Evolutionary conservation across 371 early-diverging fungal genomes (phyloP).

Genomic region (Lichtheimia hyalospora): DNA sequence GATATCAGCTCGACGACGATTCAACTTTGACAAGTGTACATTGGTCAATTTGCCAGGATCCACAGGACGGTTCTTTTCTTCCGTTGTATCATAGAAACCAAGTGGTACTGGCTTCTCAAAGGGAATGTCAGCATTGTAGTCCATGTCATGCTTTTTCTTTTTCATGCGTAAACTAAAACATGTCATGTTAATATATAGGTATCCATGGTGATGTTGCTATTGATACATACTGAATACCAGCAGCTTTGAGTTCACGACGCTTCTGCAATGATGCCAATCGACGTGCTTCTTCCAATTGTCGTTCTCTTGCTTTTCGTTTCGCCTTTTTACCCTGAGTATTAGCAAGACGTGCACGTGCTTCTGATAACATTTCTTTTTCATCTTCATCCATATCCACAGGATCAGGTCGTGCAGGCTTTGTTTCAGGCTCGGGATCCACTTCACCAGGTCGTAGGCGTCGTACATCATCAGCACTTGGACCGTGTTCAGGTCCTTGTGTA

Average conservation of each 20-base stretch:
- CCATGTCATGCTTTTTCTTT: slow-evolving; percentile 77
- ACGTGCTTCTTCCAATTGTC: slow-evolving; percentile 94
- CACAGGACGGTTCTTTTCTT: slow-evolving; percentile 68
- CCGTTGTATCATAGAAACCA: slow-evolving; percentile 92
- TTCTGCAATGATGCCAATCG: slow-evolving; percentile 91
- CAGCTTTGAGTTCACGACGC: slow-evolving; percentile 93
- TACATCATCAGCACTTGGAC: slow-evolving; percentile 77
- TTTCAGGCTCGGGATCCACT: slow-evolving; percentile 96
- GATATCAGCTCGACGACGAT: slow-evolving; percentile 74
- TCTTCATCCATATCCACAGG: slow-evolving; percentile 99
- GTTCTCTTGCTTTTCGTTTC: slow-evolving; percentile 97
- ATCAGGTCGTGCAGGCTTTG: slow-evolving; percentile 96
- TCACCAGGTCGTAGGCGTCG: slow-evolving; percentile 92
- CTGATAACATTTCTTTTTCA: slow-evolving; percentile 98
- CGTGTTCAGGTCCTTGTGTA: slow-evolving; percentile 66
- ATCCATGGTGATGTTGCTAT: neutral
- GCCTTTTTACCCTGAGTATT: slow-evolving; percentile 99
- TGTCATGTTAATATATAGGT: neutral
- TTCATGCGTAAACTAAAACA: slow-evolving; percentile 47
- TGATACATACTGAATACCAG: slow-evolving; percentile 81
- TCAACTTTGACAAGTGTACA: slow-evolving; percentile 73
- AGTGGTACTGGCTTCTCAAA: slow-evolving; percentile 85
- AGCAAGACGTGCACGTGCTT: slow-evolving; percentile 96
- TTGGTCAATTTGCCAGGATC: slow-evolving; percentile 64
- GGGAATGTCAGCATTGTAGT: slow-evolving; percentile 96